Evolutionary conservation across 2,329 filamentous ascomycete species (phyloP).

Genomic region (Thermothelomyces thermophilus): DNA sequence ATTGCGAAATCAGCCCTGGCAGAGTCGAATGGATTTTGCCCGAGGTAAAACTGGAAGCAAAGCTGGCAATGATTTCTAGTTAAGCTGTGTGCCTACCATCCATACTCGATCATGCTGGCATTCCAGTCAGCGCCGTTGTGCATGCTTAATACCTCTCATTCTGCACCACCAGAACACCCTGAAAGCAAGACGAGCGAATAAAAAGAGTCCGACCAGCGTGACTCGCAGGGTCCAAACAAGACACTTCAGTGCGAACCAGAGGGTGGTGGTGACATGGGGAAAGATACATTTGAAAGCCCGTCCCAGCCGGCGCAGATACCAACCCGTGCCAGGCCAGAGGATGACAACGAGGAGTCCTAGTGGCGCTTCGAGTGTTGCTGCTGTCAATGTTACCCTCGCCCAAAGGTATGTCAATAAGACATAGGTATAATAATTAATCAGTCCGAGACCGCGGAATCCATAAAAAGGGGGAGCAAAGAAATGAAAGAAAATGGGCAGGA

Average conservation of each 20-base stretch:
- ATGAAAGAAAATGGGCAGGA: too few species aligned
- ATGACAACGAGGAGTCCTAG: not conserved
- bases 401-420: not conserved
- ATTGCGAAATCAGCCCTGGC: too few species aligned
- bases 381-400: not conserved
- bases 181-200: not conserved
- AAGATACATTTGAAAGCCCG: not conserved
- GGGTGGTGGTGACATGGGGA: not conserved
- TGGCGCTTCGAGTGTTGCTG: not conserved
- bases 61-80: too few species aligned
- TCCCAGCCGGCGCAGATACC: not conserved
- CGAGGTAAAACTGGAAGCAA: too few species aligned
- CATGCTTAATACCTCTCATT: too few species aligned
- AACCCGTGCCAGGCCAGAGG: not conserved
- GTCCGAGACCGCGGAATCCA: not conserved
- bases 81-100: too few species aligned
- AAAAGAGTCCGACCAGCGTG: not conserved
- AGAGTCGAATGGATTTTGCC: too few species aligned
- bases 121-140: too few species aligned
- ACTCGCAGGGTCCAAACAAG: not conserved
- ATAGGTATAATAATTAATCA: too few species aligned
- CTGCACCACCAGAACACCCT: not conserved
- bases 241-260: not conserved
- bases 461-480: not conserved
- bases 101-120: too few species aligned